phyloP scores from a whole-genome alignment of 176 grass and related monocot genomes.

The Oryza glumipatula region DNA sequence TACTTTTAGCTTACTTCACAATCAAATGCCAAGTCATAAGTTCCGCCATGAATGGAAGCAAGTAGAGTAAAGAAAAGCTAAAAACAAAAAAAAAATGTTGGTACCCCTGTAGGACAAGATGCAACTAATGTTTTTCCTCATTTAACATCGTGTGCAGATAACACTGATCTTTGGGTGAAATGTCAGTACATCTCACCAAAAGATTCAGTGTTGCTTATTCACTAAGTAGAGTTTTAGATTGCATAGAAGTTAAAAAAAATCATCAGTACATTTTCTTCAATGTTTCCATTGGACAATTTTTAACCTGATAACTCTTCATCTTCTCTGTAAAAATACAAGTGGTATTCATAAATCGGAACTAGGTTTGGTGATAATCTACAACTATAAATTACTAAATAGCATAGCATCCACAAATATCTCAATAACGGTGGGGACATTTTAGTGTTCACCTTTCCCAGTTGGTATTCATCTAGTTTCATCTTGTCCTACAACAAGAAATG shows the following conservation, averaged over 20 bases:
- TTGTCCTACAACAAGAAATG: conserved; percentile 53
- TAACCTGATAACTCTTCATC: background rate
- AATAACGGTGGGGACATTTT: conserved; percentile 38
- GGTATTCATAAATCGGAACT: background rate
- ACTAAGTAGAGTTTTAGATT: background rate
- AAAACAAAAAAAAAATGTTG: background rate
- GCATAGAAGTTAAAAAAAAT: conserved; percentile 16
- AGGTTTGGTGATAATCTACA: conserved; percentile 14
- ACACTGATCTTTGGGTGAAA: background rate
- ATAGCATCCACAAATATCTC: conserved; percentile 13
- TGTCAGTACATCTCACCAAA: background rate
- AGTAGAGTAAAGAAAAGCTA: background rate
- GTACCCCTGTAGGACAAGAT: background rate
- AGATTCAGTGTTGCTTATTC: background rate
- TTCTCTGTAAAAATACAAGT: background rate
- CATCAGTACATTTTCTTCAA: background rate
- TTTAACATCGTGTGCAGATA: background rate
- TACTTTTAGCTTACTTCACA: background rate
- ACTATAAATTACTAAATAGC: background rate
- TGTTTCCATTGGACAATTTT: background rate
- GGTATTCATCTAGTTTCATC: conserved; percentile 80
- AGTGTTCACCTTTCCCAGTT: conserved; percentile 56
- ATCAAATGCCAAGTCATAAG: background rate
- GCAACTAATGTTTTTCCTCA: background rate
- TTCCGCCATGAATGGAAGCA: background rate